Evolutionary conservation across 2,329 filamentous ascomycete species (phyloP), one percentile per base, ranked within the genome.

Genomic region (Alternaria sp.): DNA sequence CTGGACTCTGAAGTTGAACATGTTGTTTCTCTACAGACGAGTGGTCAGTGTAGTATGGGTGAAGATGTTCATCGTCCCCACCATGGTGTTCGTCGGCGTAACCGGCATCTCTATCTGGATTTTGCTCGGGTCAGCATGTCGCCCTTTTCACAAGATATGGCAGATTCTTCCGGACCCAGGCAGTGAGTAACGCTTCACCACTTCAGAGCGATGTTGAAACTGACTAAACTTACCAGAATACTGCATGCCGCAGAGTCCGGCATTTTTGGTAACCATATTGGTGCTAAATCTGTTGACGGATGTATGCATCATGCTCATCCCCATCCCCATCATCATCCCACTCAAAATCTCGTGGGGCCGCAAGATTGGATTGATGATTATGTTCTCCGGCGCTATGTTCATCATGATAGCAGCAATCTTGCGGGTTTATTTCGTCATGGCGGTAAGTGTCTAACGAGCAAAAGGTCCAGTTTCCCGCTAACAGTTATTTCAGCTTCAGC

Each of bases 1-100:
- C 4, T 81, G 79, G 80, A 74, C 67, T 0, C 65, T 81, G 53
- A 81, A 81, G 57, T 67, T 81, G 32, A 80, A 79, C 65, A 81
- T 81, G 78, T 53, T 81, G 18, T 81, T 77, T 58, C 75, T 81
- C 16, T 81, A 80, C 54, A 66, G 69, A 14, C 77, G 79, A 1
- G 66, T 81, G 6, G 75, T 80, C 5, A 69, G 66, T 4, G 74
- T 75, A 0, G 56, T 80, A 0, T 78, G 75, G 72, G 74, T 77
- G 0, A 70, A 80, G 52, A 77, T 70, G 18, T 74, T 79, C 26
- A 72, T 81, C n/a, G 63, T 68, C 16, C 79, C 79, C 0, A 58
- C 74, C 9, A 78, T 81, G 70, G 62, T 54, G 0, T 54, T 79
- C 3, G 73, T 80, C 1, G 46, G 59, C 0, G 28, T 56, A 2